Conservation (phyloP, 2,329 filamentous ascomycete species). For the Fusarium sp. region DNA sequence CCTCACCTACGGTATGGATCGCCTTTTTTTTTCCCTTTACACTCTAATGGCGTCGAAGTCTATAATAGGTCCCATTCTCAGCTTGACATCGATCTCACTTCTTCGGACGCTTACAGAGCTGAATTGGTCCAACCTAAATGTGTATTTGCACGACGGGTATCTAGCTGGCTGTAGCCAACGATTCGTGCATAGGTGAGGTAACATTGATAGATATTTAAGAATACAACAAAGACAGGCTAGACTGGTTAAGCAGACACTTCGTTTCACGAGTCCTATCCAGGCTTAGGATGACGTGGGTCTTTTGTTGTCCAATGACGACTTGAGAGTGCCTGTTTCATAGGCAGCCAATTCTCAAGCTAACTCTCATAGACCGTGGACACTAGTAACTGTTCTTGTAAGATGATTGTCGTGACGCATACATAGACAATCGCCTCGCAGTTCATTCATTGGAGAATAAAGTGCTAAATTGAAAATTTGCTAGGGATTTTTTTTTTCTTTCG, state of each 20-base stretch:
- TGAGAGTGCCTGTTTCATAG: constrained; percentile 35
- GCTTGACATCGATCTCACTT: neutral
- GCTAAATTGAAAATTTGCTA: neutral
- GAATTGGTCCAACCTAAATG: neutral
- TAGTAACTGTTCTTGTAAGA: neutral
- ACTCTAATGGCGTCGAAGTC: constrained; percentile 8
- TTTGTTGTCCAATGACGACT: constrained; percentile 29
- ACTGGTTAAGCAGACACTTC: constrained; percentile 4
- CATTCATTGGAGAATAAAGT: neutral
- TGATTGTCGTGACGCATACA: neutral
- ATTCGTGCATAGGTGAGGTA: neutral
- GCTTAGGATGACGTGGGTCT: constrained; percentile 24
- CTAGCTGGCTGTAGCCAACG: too few species aligned
- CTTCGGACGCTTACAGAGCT: neutral
- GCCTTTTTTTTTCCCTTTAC: neutral
- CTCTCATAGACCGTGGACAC: neutral
- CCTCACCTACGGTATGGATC: neutral
- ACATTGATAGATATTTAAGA: neutral
- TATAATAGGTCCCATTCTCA: constrained; percentile 15
- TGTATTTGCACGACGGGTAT: too few species aligned
- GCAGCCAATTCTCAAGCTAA: constrained; percentile 10
- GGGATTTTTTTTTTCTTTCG: neutral
- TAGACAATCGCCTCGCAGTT: too few species aligned
- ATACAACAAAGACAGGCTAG: neutral
- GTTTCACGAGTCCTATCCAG: constrained; percentile 43